A percentile compares a stretch with the other conserved stretches of the same genome.
phyloP scores from a whole-genome alignment of 2,329 filamentous ascomycete genomes.

The Nannizziopsis barbatae region DNA sequence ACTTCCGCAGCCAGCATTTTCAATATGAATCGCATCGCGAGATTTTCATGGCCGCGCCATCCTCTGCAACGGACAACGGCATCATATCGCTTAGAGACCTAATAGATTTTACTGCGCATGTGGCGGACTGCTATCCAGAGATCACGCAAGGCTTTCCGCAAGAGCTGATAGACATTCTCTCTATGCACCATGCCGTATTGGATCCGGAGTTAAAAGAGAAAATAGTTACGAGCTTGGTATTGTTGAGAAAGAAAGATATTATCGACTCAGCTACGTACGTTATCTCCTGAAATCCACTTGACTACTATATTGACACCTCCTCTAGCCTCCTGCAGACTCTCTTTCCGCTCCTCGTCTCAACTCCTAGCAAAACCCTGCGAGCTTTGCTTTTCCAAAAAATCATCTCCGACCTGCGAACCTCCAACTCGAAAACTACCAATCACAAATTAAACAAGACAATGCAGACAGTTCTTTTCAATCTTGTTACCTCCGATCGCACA shows the following conservation, averaged over 20 bases:
- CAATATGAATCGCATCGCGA: slow-evolving; percentile 87
- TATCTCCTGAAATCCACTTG: neutral
- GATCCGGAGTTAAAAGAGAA: slow-evolving; percentile 84
- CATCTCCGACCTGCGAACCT: slow-evolving; percentile 74
- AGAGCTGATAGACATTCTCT: slow-evolving; percentile 70
- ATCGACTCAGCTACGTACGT: slow-evolving; percentile 63
- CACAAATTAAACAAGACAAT: slow-evolving; percentile 88
- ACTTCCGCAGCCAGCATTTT: slow-evolving; percentile 76
- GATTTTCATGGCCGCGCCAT: slow-evolving; percentile 77
- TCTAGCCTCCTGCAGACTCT: slow-evolving; percentile 64
- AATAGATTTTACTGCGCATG: slow-evolving; percentile 86
- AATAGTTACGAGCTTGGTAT: slow-evolving; percentile 77
- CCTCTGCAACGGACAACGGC: slow-evolving; percentile 63
- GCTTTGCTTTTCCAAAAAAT: slow-evolving; percentile 82
- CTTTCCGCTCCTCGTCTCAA: slow-evolving; percentile 89
- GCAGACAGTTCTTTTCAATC: slow-evolving; percentile 84
- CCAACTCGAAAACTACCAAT: slow-evolving; percentile 78
- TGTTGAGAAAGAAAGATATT: slow-evolving; percentile 82
- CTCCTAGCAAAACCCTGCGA: slow-evolving; percentile 79
- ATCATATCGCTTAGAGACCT: slow-evolving; percentile 78
- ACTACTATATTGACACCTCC: neutral
- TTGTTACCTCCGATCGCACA: slow-evolving; percentile 72
- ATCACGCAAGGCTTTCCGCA: slow-evolving; percentile 65
- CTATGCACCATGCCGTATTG: slow-evolving; percentile 68
- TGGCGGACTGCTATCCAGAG: slow-evolving; percentile 83